Evolutionary conservation across 208 protist genomes (phyloP).

Genomic region (Crithidia brevicula): DNA sequence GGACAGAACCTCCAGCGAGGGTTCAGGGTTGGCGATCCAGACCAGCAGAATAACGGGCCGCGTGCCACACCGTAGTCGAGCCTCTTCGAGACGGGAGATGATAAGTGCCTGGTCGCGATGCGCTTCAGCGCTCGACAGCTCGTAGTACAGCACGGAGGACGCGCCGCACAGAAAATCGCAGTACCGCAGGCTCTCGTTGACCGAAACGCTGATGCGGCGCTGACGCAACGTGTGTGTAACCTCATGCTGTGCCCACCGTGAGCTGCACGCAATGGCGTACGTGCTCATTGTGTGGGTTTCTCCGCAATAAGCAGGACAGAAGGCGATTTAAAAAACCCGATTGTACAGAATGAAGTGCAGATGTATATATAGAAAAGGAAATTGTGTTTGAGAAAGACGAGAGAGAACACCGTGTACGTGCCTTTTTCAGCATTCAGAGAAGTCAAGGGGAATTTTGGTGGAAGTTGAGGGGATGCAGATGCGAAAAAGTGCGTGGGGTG

Average conservation of each 20-base stretch:
- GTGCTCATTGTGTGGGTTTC: slow-evolving; percentile 12
- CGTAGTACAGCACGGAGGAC: slow-evolving; percentile 32
- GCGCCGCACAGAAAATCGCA: slow-evolving; percentile 31
- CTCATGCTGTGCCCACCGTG: slow-evolving; percentile 17
- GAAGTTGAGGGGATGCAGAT: no score
- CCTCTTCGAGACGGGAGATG: slow-evolving; percentile 20
- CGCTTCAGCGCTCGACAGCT: slow-evolving; percentile 9
- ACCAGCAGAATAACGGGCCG: slow-evolving; percentile 39
- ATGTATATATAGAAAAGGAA: not conserved
- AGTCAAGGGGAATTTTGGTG: no score
- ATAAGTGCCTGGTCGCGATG: slow-evolving; percentile 22
- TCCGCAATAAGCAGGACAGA: not conserved
- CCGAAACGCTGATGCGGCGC: slow-evolving; percentile 27
- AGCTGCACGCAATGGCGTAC: slow-evolving; percentile 17
- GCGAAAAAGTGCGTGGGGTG: no score
- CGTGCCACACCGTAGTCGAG: slow-evolving; percentile 10
- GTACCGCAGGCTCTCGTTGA: slow-evolving; percentile 20
- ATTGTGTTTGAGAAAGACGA: no score
- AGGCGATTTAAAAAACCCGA: no score
- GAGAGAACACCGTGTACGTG: no score
- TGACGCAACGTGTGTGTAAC: slow-evolving; percentile 26
- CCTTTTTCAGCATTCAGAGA: no score
- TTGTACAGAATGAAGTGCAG: not conserved
- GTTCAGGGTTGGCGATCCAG: slow-evolving; percentile 34
- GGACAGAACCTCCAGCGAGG: slow-evolving; percentile 48